phyloP scores from a whole-genome alignment of 495 filamentous ascomycete genomes.

The Sporormia fimetaria region DNA sequence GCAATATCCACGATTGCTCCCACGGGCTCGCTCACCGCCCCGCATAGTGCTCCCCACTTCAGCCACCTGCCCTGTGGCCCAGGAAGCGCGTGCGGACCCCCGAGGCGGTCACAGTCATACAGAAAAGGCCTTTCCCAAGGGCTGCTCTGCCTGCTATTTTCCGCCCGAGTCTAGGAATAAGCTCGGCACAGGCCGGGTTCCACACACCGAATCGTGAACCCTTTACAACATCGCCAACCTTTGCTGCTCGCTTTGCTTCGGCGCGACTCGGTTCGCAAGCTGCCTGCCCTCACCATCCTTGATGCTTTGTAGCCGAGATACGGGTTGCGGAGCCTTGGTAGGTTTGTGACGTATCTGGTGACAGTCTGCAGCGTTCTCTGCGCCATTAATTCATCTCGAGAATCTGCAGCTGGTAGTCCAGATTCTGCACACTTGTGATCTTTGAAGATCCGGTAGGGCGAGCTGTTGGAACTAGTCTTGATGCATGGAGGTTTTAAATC shows the following conservation, averaged over 20 bases:
- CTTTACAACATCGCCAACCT: background rate
- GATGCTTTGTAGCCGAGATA: constrained; percentile 5
- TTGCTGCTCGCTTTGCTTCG: constrained; percentile 16
- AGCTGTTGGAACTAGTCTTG: no score
- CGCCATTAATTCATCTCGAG: no score
- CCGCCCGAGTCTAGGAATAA: constrained; percentile 3
- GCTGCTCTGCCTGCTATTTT: constrained; percentile 4
- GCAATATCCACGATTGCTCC: constrained; percentile 1
- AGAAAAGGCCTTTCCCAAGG: background rate
- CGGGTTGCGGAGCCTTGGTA: background rate
- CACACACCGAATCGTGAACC: no score
- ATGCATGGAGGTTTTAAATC: no score
- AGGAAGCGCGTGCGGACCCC: no score
- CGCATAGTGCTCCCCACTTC: background rate
- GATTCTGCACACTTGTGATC: no score
- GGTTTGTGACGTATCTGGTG: no score
- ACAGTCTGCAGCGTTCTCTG: no score
- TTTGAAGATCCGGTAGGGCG: no score
- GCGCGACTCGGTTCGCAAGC: background rate
- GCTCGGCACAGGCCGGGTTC: constrained; percentile 16
- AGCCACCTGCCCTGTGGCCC: background rate
- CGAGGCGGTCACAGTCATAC: no score
- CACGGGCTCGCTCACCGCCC: background rate
- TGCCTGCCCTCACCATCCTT: no score
- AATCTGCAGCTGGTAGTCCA: no score